These are phyloP conservation scores for Candida sp. DNA, from an alignment of 1,139 yeast genomes.

Conservation along the genomic window DNA sequence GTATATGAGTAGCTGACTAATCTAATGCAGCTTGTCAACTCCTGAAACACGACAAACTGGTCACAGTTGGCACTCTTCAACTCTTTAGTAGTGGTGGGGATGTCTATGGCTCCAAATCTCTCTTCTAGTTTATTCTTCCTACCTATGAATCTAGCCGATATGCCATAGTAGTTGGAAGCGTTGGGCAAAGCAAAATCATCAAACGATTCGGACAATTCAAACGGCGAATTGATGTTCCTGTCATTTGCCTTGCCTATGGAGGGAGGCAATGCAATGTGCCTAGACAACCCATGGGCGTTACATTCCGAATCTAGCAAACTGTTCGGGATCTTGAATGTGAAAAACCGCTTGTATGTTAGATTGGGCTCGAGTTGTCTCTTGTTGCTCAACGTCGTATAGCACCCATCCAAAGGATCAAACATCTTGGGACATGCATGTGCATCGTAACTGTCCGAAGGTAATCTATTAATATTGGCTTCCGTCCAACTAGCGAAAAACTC, in stretches of 20 bases:
- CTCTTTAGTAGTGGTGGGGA: slow-evolving; percentile 17
- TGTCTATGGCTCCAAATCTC: slow-evolving; percentile 17
- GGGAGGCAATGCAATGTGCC: slow-evolving; percentile 44
- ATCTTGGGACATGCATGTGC: slow-evolving; percentile 19
- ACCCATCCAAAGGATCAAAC: slow-evolving; percentile 32
- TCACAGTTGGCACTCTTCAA: slow-evolving; percentile 43
- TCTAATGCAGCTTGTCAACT: slow-evolving; percentile 28
- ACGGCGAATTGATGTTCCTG: slow-evolving; percentile 11
- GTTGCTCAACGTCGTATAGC: slow-evolving; percentile 27
- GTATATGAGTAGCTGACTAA: slow-evolving; percentile 27
- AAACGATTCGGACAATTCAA: slow-evolving; percentile 8
- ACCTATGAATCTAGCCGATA: slow-evolving; percentile 46
- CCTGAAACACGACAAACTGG: slow-evolving; percentile 45
- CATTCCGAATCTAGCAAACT: slow-evolving; percentile 44
- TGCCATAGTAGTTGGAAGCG: slow-evolving; percentile 38
- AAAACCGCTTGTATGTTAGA: slow-evolving; percentile 39
- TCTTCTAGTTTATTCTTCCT: slow-evolving; percentile 25
- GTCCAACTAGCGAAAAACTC: slow-evolving; percentile 48
- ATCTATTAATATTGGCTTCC: slow-evolving; percentile 33
- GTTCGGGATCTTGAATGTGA: slow-evolving; percentile 46
- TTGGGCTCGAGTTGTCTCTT: slow-evolving; percentile 31
- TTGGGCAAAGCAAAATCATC: slow-evolving; percentile 30
- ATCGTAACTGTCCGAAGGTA: slow-evolving; percentile 27
- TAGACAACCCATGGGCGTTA: slow-evolving; percentile 32
- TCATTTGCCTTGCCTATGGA: slow-evolving; percentile 33